These are phyloP conservation scores for Persicaria tinctoria DNA, from an alignment of 148 eudicot species.

Conservation along the genomic window DNA sequence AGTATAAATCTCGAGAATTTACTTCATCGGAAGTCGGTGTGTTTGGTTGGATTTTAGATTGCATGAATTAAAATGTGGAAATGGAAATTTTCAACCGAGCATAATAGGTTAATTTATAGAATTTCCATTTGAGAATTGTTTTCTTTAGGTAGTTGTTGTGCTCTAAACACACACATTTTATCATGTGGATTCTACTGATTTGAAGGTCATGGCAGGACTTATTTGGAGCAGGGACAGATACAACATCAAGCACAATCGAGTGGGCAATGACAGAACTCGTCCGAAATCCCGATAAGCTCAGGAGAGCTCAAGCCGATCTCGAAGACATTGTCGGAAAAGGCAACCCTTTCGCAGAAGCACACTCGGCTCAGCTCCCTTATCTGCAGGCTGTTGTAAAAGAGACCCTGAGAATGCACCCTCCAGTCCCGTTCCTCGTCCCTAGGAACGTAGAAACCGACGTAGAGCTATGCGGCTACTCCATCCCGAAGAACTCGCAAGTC, in stretches of 20 bases:
- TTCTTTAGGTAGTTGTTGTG: too few relatives aligned
- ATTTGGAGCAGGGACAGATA: slow-evolving; percentile 11
- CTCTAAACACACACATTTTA: background rate
- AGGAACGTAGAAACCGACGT: slow-evolving; percentile 19
- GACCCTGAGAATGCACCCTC: slow-evolving; percentile 7
- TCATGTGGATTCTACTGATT: background rate
- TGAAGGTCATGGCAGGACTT: background rate
- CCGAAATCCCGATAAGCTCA: slow-evolving; percentile 13
- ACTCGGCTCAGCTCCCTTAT: slow-evolving; percentile 21
- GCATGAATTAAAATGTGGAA: too few relatives aligned
- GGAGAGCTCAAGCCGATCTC: slow-evolving; percentile 14
- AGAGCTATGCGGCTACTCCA: slow-evolving; percentile 14
- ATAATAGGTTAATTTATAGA: too few relatives aligned
- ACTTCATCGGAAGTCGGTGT: too few relatives aligned
- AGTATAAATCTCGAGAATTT: too few relatives aligned
- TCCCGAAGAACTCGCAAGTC: slow-evolving; percentile 17
- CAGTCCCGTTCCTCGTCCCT: slow-evolving; percentile 23
- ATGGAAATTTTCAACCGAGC: too few relatives aligned
- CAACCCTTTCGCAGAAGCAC: slow-evolving; percentile 16
- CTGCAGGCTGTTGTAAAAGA: slow-evolving; percentile 18
- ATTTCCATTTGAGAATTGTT: too few relatives aligned
- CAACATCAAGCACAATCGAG: slow-evolving; percentile 14
- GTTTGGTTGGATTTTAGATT: too few relatives aligned
- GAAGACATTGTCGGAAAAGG: slow-evolving; percentile 2
- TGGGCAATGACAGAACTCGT: slow-evolving; percentile 19